These are phyloP conservation scores for Oryza glumipatula DNA, from an alignment of 176 grass and related monocot species.

Conservation along the genomic window DNA sequence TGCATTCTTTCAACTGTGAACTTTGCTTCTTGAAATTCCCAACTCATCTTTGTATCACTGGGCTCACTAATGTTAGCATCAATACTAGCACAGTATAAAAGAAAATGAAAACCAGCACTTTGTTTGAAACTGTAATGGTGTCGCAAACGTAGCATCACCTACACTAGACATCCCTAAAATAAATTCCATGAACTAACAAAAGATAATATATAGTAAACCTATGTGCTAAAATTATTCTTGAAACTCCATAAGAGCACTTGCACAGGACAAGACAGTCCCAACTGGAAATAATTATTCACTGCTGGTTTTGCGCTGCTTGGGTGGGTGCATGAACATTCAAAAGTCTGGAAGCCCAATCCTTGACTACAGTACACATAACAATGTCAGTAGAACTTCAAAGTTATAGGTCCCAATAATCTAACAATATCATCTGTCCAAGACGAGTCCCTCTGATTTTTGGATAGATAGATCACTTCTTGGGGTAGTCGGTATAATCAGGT, in stretches of 20 bases:
- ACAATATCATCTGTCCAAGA: not conserved
- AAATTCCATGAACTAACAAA: not conserved
- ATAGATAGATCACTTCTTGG: slow-evolving; percentile 52
- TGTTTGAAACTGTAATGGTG: too few relatives aligned
- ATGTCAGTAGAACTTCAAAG: not conserved
- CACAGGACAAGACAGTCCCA: not conserved
- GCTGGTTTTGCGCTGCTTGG: not conserved
- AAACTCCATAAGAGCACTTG: not conserved
- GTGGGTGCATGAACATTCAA: not conserved
- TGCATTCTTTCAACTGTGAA: too few relatives aligned
- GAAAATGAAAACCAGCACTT: too few relatives aligned
- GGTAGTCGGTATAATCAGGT: slow-evolving; percentile 68
- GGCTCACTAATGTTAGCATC: too few relatives aligned
- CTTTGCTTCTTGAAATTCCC: too few relatives aligned
- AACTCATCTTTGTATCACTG: too few relatives aligned
- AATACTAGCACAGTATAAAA: too few relatives aligned
- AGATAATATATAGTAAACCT: too few relatives aligned
- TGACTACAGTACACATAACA: not conserved
- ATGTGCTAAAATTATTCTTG: not conserved
- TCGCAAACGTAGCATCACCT: too few relatives aligned
- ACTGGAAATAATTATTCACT: not conserved
- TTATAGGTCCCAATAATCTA: not conserved
- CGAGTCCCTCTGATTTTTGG: not conserved
- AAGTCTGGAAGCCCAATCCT: not conserved
- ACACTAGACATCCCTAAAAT: not conserved